phyloP scores from a whole-genome alignment of 2,329 filamentous ascomycete species.

The Nigrograna mackinnonii region DNA sequence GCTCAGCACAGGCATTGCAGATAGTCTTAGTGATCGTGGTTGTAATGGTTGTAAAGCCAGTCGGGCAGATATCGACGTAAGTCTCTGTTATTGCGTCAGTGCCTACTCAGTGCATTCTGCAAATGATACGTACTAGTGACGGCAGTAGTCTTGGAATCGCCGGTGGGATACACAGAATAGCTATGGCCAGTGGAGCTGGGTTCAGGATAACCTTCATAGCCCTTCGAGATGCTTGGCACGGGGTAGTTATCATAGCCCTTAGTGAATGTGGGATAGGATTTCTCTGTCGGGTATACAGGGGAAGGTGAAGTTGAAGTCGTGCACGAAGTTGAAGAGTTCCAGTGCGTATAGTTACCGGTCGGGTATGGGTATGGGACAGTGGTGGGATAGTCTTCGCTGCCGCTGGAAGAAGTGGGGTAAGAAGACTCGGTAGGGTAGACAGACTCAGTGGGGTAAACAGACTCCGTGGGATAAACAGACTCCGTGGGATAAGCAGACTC shows the following conservation, averaged over 20 bases:
- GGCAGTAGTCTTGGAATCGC: too few relatives aligned
- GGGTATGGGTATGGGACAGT: background rate
- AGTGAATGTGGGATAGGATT: background rate
- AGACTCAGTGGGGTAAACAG: background rate
- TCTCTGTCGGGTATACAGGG: background rate
- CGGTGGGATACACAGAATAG: background rate
- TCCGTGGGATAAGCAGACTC: background rate
- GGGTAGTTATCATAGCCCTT: conserved; percentile 1
- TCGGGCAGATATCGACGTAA: conserved; percentile 41
- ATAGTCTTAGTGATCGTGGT: conserved; percentile 33
- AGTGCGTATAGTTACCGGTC: background rate
- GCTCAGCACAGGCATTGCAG: conserved; percentile 22
- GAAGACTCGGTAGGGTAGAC: background rate
- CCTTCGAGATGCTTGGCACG: background rate
- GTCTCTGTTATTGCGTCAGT: too few relatives aligned
- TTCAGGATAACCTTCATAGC: background rate
- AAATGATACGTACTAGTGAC: too few relatives aligned
- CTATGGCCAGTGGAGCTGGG: too few relatives aligned
- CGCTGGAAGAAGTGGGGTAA: background rate
- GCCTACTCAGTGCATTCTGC: too few relatives aligned
- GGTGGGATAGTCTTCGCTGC: background rate
- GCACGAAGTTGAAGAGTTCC: conserved; percentile 1
- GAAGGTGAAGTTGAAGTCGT: conserved; percentile 1
- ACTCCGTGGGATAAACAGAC: background rate
- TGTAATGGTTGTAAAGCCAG: conserved; percentile 36